phyloP scores from a whole-genome alignment of 2,329 filamentous ascomycete genomes.

The Trichoderma sp. region DNA sequence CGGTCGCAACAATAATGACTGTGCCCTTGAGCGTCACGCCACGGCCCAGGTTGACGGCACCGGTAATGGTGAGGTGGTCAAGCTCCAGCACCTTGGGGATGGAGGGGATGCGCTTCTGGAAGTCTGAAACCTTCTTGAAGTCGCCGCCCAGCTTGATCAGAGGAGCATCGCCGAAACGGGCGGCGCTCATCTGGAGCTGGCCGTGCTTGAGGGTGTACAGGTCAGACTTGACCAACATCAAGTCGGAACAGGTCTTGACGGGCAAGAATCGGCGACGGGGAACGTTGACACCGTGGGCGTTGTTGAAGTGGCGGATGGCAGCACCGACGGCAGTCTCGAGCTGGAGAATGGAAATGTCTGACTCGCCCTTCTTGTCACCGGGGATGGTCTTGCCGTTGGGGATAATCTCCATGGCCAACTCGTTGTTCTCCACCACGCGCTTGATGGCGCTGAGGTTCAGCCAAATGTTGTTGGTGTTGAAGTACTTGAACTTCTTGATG shows the following conservation, averaged over 20 bases:
- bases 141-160: slow-evolving; percentile 98
- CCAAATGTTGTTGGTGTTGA: slow-evolving; percentile 99
- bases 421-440: slow-evolving; percentile 97
- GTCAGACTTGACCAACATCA: slow-evolving; percentile 99
- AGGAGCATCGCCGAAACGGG: slow-evolving; percentile 93
- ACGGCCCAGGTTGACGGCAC: slow-evolving; percentile 93
- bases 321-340: slow-evolving; percentile 98
- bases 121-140: slow-evolving; percentile 99
- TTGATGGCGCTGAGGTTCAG: slow-evolving; percentile 97
- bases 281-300: slow-evolving; percentile 98
- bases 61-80: slow-evolving; percentile 95
- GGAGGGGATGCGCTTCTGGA: slow-evolving; percentile 83
- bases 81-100: slow-evolving; percentile 91
- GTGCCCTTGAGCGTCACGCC: slow-evolving; percentile 97
- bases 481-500: slow-evolving; percentile 99
- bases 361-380: slow-evolving; percentile 99
- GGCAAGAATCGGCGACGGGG: slow-evolving; percentile 97
- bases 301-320: slow-evolving; percentile 97
- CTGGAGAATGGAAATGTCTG: slow-evolving; percentile 95
- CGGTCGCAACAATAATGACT: slow-evolving; percentile 97
- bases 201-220: slow-evolving; percentile 98
- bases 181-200: slow-evolving; percentile 94
- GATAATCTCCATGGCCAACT: slow-evolving; percentile 99
- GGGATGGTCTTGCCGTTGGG: slow-evolving; percentile 99
- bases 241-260: slow-evolving; percentile 99